Base-by-base conservation (phyloP, 495 filamentous ascomycete species). In the Neurospora sp. region DNA sequence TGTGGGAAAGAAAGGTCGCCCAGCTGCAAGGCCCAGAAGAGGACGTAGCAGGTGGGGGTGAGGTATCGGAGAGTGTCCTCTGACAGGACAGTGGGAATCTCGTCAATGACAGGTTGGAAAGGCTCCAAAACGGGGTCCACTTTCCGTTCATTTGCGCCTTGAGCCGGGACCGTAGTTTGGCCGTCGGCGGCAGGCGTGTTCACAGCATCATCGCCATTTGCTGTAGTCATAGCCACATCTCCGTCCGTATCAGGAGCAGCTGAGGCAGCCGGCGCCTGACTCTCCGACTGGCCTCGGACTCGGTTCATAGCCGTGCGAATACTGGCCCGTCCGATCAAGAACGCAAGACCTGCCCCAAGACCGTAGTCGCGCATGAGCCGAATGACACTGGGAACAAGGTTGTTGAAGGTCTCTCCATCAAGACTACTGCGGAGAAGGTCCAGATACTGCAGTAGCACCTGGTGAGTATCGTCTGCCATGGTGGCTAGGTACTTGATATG, bases 11-110 rank as follows among this genome's bases (percentile, higher is more conserved):
- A 85, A 39, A 99, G 84, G 79, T 98, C 96, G 35, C 91, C 89
- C 16, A 94, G 88, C 31, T 92, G 89, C 18, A 97, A 86, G 69
- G 94, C 90, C 96, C 96, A 99, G 84, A 99, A 99, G 4, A 92
- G 92, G 39, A 93, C 90, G 78, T 93, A 97, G 79, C 97, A 96
- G 40, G 89, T 86, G 2, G 91, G 83, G 66, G 89, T 94, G 59
- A 97, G 82, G 11, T 86, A 84, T 23, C 88, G 85, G 87, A 91
- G 93, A 2, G 87, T 87, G 27, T 89, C 85, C 10, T 85, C 76
- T 4, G 93, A 88, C n/a, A 94, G 76, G 1, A 87, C 82, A 4
- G 82, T 83, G 72, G 87, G 86, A 27, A 97, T 85, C 69, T 89
- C 83, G 16, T 91, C 86, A 72, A 94, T 92, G 8, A 98, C 85